Evolutionary conservation across 805 yeast genomes (phyloP).

Genomic region (Saccharomycopsis sp.): DNA sequence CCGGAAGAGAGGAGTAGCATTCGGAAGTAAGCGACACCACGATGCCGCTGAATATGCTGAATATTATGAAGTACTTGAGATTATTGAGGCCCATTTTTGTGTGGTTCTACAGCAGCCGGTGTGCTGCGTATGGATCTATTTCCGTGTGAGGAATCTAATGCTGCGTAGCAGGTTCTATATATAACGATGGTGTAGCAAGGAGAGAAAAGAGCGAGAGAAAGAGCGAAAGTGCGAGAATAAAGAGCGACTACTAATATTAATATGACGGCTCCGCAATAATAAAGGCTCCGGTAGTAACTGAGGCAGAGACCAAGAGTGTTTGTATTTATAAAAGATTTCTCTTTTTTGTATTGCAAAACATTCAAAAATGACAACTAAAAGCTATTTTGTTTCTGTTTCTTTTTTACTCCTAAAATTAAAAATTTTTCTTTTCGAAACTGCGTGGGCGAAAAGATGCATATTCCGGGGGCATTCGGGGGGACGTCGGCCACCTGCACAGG

Average conservation of each 20-base stretch:
- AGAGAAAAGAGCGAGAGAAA: no score
- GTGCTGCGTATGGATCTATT: no score
- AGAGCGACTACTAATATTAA: no score
- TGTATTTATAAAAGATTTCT: neutral
- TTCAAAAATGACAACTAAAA: neutral
- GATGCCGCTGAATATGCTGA: neutral
- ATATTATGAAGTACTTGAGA: neutral
- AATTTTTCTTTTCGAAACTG: neutral
- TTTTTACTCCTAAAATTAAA: neutral
- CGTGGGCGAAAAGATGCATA: neutral
- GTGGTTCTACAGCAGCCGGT: no score
- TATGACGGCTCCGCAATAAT: no score
- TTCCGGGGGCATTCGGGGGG: neutral
- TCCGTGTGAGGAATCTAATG: no score
- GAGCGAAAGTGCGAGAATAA: no score
- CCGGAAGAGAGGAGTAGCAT: slow-evolving; percentile 33
- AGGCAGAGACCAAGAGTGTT: neutral
- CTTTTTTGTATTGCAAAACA: neutral
- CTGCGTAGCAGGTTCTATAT: no score
- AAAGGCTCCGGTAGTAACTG: no score
- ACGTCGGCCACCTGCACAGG: neutral
- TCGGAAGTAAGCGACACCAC: neutral
- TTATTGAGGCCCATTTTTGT: neutral
- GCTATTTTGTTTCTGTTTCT: no score
- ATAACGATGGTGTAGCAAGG: no score